Evolutionary conservation across 2,329 filamentous ascomycete species (phyloP).

Genomic region (Orbilia blumenaviensis): DNA sequence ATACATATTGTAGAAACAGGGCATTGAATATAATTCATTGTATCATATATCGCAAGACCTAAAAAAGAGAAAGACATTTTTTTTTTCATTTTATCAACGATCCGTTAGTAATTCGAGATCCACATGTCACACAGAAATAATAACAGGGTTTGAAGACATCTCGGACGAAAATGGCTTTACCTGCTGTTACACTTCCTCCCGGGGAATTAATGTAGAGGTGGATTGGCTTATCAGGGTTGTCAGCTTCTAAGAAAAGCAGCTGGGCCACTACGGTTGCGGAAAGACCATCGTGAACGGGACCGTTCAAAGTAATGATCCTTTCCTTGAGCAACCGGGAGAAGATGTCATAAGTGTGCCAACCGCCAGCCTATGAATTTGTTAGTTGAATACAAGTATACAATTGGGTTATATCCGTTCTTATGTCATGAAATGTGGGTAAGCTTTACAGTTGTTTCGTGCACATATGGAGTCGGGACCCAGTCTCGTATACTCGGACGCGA

Average conservation of each 20-base stretch:
- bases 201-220: conserved; percentile 98
- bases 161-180: conserved; percentile 9
- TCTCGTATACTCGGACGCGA: conserved; percentile 30
- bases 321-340: conserved; percentile 65
- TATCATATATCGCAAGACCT: conserved; percentile 92
- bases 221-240: conserved; percentile 92
- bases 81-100: background rate
- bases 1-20: conserved; percentile 95
- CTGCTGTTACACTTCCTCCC: conserved; percentile 86
- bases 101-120: background rate
- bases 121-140: conserved; percentile 5
- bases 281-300: conserved; percentile 85
- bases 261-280: conserved; percentile 96
- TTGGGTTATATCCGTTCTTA: background rate
- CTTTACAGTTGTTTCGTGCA: conserved; percentile 50
- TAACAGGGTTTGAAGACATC: background rate
- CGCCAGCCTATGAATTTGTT: conserved; percentile 41
- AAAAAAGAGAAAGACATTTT: conserved; percentile 3
- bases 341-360: conserved; percentile 56
- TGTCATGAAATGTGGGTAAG: background rate
- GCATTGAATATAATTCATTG: conserved; percentile 94
- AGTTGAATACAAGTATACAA: background rate
- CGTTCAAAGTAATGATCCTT: conserved; percentile 93
- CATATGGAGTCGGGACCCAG: conserved; percentile 46
- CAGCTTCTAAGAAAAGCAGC: conserved; percentile 96